phyloP scores from a whole-genome alignment of 208 protist genomes.

The Wallacemonas sp. region DNA sequence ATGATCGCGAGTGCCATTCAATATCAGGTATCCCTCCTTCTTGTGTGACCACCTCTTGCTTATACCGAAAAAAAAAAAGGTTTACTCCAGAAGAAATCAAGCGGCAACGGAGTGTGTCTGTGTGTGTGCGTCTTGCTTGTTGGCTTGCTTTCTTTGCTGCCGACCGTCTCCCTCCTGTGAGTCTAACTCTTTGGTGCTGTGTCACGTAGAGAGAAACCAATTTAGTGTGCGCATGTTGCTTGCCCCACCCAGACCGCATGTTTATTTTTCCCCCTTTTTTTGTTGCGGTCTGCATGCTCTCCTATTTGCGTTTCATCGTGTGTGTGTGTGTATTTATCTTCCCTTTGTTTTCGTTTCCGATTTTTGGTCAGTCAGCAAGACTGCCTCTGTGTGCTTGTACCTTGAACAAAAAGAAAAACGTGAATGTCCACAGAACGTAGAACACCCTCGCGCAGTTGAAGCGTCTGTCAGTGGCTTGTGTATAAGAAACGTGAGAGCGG shows the following conservation, averaged over 20 bases:
- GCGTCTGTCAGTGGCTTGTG: no score
- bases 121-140: conserved; percentile 16
- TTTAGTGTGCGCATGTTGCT: not conserved
- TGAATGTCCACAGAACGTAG: no score
- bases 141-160: conserved; percentile 18
- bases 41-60: no score
- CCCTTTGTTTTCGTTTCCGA: conserved; percentile 7
- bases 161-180: conserved; percentile 10
- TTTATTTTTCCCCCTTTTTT: conserved; percentile 11
- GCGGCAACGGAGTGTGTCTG: no score
- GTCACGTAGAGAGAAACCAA: not conserved
- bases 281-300: not conserved
- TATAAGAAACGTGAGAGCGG: no score
- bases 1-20: no score
- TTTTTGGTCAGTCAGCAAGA: conserved; percentile 2
- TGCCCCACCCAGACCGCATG: no score
- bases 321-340: conserved; percentile 15
- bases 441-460: no score
- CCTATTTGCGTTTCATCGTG: conserved; percentile 6
- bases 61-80: no score
- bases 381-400: not conserved
- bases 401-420: not conserved
- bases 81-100: no score
- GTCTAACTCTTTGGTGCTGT: not conserved
- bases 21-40: no score